Percentiles rank a stretch among this genome's conserved stretches.
Conservation (phyloP, 1,284 basidiomycete genomes). For the Flammula alnicola region DNA sequence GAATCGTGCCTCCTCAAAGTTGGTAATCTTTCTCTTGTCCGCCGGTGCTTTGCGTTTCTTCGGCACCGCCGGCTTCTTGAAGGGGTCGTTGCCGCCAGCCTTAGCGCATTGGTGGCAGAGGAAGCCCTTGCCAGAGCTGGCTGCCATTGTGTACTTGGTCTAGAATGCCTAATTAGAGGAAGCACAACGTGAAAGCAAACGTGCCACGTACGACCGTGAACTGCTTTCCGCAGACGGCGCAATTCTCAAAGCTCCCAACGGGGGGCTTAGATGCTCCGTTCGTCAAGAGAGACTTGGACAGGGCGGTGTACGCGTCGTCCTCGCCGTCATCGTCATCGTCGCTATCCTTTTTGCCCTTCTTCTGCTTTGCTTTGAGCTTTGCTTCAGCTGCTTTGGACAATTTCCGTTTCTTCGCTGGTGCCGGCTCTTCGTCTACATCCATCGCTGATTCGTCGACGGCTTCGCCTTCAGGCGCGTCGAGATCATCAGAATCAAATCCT, state of each 20-base stretch:
- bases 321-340: slow-evolving; percentile 41
- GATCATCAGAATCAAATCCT: slow-evolving; percentile 54
- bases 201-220: slow-evolving; percentile 82
- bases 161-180: slow-evolving; percentile 33
- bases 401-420: slow-evolving; percentile 40
- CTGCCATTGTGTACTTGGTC: slow-evolving; percentile 86
- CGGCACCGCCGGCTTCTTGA: slow-evolving; percentile 73
- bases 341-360: slow-evolving; percentile 48
- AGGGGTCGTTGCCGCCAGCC: slow-evolving; percentile 75
- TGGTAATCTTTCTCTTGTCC: slow-evolving; percentile 67
- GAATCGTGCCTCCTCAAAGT: slow-evolving; percentile 74
- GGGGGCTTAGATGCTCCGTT: slow-evolving; percentile 59
- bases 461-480: slow-evolving; percentile 57
- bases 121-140: slow-evolving; percentile 70
- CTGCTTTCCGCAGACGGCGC: slow-evolving; percentile 80
- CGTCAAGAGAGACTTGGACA: slow-evolving; percentile 59
- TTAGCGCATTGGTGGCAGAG: slow-evolving; percentile 85
- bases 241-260: slow-evolving; percentile 82
- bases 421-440: slow-evolving; percentile 39
- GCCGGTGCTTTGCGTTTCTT: slow-evolving; percentile 63
- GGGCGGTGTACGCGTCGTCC: slow-evolving; percentile 50
- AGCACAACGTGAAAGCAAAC: background rate
- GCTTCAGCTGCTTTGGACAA: slow-evolving; percentile 38
- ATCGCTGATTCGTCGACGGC: slow-evolving; percentile 13
- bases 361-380: slow-evolving; percentile 54